Percentiles rank a stretch among this genome's conserved stretches.
These are phyloP conservation scores for Pisolithus microcarpus DNA, from an alignment of 768 basidiomycete genomes.

Conservation along the genomic window DNA sequence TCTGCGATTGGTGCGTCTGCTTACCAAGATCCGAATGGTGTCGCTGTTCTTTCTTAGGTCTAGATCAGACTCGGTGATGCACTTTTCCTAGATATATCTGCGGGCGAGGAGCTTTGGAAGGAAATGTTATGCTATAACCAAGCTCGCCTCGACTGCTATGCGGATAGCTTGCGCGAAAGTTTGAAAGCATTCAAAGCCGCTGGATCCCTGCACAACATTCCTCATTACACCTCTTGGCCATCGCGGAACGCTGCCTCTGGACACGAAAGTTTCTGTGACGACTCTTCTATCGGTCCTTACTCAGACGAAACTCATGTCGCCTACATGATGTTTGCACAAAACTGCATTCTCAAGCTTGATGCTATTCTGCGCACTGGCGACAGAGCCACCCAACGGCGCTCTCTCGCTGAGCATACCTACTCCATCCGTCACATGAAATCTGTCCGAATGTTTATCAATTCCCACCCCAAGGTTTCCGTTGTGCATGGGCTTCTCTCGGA, in stretches of 20 bases:
- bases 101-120: neutral
- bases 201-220: neutral
- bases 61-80: too few species aligned
- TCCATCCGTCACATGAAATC: neutral
- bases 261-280: neutral
- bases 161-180: neutral
- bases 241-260: neutral
- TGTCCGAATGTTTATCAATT: neutral
- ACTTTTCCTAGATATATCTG: neutral
- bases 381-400: neutral
- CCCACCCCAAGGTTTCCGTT: neutral
- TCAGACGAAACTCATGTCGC: neutral
- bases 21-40: too few species aligned
- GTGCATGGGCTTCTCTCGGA: neutral
- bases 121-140: neutral
- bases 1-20: neutral
- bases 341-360: neutral
- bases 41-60: too few species aligned
- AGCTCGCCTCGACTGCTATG: neutral
- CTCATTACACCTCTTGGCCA: neutral
- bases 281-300: neutral
- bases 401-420: conserved; percentile 1
- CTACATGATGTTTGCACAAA: neutral
- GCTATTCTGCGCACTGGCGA: neutral
- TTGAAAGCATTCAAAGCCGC: neutral